A percentile compares a stretch with the other conserved stretches of the same genome.
These are phyloP conservation scores for Glutinoglossum americanum DNA, from an alignment of 495 filamentous ascomycete genomes.

Conservation along the genomic window DNA sequence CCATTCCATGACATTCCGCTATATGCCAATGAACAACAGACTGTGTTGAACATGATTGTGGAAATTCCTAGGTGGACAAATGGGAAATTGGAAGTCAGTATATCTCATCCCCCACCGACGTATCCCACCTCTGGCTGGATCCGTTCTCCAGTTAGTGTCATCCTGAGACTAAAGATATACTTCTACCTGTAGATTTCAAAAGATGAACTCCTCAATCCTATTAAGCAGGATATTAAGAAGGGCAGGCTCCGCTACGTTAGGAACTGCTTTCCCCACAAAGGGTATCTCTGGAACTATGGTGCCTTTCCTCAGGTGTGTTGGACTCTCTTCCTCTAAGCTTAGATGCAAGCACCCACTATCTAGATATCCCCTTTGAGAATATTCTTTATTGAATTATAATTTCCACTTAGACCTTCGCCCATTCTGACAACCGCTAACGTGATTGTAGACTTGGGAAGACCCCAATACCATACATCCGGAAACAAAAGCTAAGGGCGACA, in stretches of 20 bases:
- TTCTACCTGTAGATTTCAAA: constrained; percentile 57
- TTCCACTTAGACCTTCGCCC: too few relatives aligned
- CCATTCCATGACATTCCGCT: constrained; percentile 98
- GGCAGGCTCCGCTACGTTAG: constrained; percentile 91
- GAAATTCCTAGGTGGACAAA: constrained; percentile 99
- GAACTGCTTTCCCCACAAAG: constrained; percentile 99
- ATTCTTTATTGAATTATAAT: too few relatives aligned
- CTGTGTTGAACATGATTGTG: constrained; percentile 94
- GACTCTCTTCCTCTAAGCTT: neutral
- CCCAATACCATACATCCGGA: constrained; percentile 87
- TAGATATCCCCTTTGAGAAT: too few relatives aligned
- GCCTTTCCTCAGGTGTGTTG: constrained; percentile 79
- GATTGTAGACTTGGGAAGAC: constrained; percentile 85
- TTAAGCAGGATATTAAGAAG: constrained; percentile 84
- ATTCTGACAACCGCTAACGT: neutral
- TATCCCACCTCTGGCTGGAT: neutral
- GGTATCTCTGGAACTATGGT: constrained; percentile 99
- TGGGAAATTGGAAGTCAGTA: constrained; percentile 83
- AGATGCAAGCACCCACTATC: too few relatives aligned
- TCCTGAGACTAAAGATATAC: neutral
- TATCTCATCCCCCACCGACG: neutral
- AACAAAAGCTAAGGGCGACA: constrained; percentile 99
- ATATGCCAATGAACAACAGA: constrained; percentile 85
- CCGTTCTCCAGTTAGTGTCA: neutral
- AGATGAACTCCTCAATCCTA: constrained; percentile 90